Base-by-base conservation (phyloP, 805 yeast genomes). In the Candida morakotiae region DNA sequence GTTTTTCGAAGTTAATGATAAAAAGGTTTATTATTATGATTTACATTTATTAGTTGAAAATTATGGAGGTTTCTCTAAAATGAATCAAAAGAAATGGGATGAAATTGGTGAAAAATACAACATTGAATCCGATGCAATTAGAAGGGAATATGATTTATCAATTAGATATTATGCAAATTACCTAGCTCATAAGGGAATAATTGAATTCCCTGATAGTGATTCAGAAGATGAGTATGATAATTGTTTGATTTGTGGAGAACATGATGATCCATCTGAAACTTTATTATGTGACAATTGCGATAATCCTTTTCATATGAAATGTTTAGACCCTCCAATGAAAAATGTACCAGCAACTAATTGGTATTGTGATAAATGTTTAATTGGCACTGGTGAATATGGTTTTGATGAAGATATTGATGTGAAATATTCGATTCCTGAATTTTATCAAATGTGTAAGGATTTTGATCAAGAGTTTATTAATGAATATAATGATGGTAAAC, bases 351-450 rank as follows among this genome's bases (percentile, higher is more conserved):
- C 65, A 18, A 75, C 75, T 9, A 73, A 68, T 13, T 89, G 96
- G 95, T 81, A 72, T 52, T 89, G 98, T 56, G 83, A 82, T 34
- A 74, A 73, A 39, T 89, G 98, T 58, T 64, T 89, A n/a, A 68
- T 83, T 10, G 96, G 95, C 0, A 82, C 86, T 28, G 91, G 93
- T 1, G 88, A 80, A 45, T 89, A 87, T 52, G 95, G 95, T 0
- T 89, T 91, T 56, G 89, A 83, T 45, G 93, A 84, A 45, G 58
- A 59, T 23, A 66, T 69, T 1, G 73, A 79, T 1, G 54, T 65
- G 14, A 62, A 65, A 29, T 81, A 82, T 51, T 65, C 81, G 0
- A 59, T 86, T 11, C 56, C 63, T 0, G 80, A 82, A 39, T 89
- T 88, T 55, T 70, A 74, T 44, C 56, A 70, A 3, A 62, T 74